phyloP scores from a whole-genome alignment of 495 filamentous ascomycete genomes.

The Cudoniella acicularis region DNA sequence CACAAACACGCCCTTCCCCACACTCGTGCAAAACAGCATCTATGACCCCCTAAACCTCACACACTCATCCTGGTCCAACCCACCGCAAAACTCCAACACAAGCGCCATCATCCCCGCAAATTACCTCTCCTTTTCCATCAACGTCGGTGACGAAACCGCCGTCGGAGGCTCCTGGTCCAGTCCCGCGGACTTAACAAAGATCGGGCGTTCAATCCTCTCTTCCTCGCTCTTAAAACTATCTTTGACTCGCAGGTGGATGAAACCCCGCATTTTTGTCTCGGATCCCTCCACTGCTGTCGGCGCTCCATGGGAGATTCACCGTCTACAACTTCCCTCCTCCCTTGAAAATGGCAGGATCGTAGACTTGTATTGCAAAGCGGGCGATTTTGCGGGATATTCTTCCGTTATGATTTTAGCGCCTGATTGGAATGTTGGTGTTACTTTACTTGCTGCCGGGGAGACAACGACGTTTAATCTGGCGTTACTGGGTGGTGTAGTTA shows the following conservation, averaged over 20 bases:
- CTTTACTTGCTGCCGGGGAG: conserved; percentile 44
- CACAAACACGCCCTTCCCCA: conserved; percentile 40
- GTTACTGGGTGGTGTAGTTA: conserved; percentile 34
- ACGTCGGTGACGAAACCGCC: conserved; percentile 20
- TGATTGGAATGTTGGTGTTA: conserved; percentile 51
- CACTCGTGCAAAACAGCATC: conserved; percentile 41
- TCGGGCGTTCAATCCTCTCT: conserved; percentile 53
- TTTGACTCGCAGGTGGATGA: conserved; percentile 54
- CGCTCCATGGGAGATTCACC: conserved; percentile 57
- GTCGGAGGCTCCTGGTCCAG: conserved; percentile 58
- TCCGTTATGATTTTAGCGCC: conserved; percentile 44
- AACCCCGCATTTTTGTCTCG: conserved; percentile 47
- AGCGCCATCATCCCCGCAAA: conserved; percentile 35
- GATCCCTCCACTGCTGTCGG: conserved; percentile 44
- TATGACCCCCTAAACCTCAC: conserved; percentile 43
- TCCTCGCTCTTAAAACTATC: conserved; percentile 40
- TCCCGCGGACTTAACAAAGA: conserved; percentile 42
- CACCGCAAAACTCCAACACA: conserved; percentile 16
- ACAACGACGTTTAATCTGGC: conserved; percentile 19
- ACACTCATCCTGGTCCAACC: conserved; percentile 35
- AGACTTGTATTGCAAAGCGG: conserved; percentile 53
- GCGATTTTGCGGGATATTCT: conserved; percentile 44
- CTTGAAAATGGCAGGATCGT: conserved; percentile 21
- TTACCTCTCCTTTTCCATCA: not conserved
- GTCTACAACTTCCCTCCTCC: conserved; percentile 26